Evolutionary conservation across 225 moss, liverwort and hornwort genomes (phyloP), one percentile per base, ranked within the genome.

Genomic region (Physcomitrium patens): DNA sequence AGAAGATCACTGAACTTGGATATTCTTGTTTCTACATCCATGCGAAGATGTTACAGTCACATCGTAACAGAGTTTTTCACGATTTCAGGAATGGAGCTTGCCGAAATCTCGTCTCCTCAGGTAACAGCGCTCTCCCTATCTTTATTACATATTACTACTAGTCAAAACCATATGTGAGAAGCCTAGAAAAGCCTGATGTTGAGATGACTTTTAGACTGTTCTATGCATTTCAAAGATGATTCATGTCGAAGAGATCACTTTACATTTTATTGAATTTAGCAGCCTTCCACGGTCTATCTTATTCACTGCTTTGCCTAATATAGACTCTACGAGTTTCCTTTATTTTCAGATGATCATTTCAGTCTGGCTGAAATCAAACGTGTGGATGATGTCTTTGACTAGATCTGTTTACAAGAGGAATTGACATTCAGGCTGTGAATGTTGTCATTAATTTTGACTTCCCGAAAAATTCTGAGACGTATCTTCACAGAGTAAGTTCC

Each of bases 401-500:
- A 87, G 87, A 87, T 85, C 84, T 87, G 5, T 87, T 87, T 77
- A 87, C 87, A 51, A 85, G 87, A 79, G 87, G 87, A 7, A 87
- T 87, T 80, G 87, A 87, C 79, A 87, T 87, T 72, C 87, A 87
- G 68, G 84, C 87, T 65, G 87, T 87, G 82, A 87, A 87, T 72
- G 87, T 87, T 75, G 87, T 87, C 79, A 87, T 87, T 75, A 87
- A 87, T 80, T 87, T 87, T 82, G 87, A 87, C 77, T 87, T 87
- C 55, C 87, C 87, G n/a, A 87, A 87, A 84, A 87, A 87, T 60
- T 85, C 87, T 43, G 87, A 87, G 84, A 87, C 87, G 28, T 87
- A 87, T 52, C 84, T 87, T 56, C 87, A 87, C 84, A 87, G 87
- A 85, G 87, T 87, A 77, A 80, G 82, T 79, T 65, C 24, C 42